A percentile compares a stretch with the other conserved stretches of the same genome.
Evolutionary conservation across 2,329 filamentous ascomycete species (phyloP).

Genomic region (Zymoseptoria ardabiliae): DNA sequence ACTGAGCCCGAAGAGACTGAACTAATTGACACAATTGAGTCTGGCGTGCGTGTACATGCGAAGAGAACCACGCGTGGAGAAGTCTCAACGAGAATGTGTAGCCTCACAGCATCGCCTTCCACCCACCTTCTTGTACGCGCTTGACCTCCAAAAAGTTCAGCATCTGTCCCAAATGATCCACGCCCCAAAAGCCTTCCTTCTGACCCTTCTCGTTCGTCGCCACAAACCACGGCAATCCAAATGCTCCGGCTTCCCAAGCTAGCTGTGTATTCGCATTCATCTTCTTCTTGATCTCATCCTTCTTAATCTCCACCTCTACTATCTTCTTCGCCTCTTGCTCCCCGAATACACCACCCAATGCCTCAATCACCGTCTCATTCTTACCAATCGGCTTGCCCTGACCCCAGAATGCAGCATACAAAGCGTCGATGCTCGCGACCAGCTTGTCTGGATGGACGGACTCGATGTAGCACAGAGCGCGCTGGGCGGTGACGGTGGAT

Average conservation of each 20-base stretch:
- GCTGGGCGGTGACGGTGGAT: slow-evolving; percentile 45
- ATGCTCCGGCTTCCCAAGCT: slow-evolving; percentile 48
- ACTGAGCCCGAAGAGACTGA: too few relatives aligned
- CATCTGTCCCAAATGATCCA: slow-evolving; percentile 53
- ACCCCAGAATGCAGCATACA: slow-evolving; percentile 49
- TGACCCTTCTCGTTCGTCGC: slow-evolving; percentile 48
- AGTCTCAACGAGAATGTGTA: too few relatives aligned
- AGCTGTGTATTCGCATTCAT: slow-evolving; percentile 45
- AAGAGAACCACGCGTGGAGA: too few relatives aligned
- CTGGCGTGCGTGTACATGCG: too few relatives aligned
- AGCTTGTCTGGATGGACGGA: slow-evolving; percentile 37
- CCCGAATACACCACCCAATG: slow-evolving; percentile 42
- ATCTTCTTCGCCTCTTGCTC: slow-evolving; percentile 38
- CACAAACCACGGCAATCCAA: slow-evolving; percentile 55
- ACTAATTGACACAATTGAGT: too few relatives aligned
- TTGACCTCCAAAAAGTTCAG: slow-evolving; percentile 48
- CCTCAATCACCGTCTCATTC: slow-evolving; percentile 37
- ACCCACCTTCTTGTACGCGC: slow-evolving; percentile 27
- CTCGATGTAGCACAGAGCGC: slow-evolving; percentile 45
- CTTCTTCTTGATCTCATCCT: slow-evolving; percentile 39
- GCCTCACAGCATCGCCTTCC: slow-evolving; percentile 33
- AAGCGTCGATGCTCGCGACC: slow-evolving; percentile 35
- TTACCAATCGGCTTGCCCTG: slow-evolving; percentile 39
- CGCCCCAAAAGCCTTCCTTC: slow-evolving; percentile 52
- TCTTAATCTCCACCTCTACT: slow-evolving; percentile 29